Base-by-base conservation (phyloP, 2,329 filamentous ascomycete genomes). In the Helotiales sp. region DNA sequence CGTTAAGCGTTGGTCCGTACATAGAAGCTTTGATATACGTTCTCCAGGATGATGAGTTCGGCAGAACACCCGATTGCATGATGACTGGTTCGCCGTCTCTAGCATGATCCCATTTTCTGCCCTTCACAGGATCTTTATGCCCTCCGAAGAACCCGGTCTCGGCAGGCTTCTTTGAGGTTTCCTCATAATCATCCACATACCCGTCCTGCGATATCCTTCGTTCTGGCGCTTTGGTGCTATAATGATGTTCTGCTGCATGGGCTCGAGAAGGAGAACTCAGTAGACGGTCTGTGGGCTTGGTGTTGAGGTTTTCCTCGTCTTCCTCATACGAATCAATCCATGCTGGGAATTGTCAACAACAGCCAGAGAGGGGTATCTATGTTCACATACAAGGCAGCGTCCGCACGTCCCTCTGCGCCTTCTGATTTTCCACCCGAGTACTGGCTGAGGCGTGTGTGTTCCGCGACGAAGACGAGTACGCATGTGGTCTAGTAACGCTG, bases 91-190 rank as follows among this genome's bases (percentile, higher is more conserved):
- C 70, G 2, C 63, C 62, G 30, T 72, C 67, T 55, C 71, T 66
- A 13, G 57, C 64, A 61, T 72, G 69, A 56, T 73, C 71, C 70
- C 70, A 73, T 66, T 71, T 72, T 34, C 70, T 58, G 2, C 71
- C 71, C 42, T 54, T 68, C 30, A 68, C 70, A 46, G 70, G 70
- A 46, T 71, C 69, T 52, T 62, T 67, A 55, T 63, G 54, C 2
- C 66, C 67, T 31, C 67, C 67, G 55, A 73, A 73, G 47, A 72
- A 67, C 7, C 68, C 65, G 3, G 64, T 66, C 34, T 71, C 66
- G 8, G 49, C 54, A 9, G 25, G 25, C 50, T 66, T 69, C 52
- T 63, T 67, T 17, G 63, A 64, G 34, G 40, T 55, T n/a, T 61
- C 66, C 9, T 69, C 66, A 36, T 69, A 63, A 10, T 34, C 42